Conservation (phyloP, 1,284 basidiomycete species). For the Sporisorium sorghi region DNA sequence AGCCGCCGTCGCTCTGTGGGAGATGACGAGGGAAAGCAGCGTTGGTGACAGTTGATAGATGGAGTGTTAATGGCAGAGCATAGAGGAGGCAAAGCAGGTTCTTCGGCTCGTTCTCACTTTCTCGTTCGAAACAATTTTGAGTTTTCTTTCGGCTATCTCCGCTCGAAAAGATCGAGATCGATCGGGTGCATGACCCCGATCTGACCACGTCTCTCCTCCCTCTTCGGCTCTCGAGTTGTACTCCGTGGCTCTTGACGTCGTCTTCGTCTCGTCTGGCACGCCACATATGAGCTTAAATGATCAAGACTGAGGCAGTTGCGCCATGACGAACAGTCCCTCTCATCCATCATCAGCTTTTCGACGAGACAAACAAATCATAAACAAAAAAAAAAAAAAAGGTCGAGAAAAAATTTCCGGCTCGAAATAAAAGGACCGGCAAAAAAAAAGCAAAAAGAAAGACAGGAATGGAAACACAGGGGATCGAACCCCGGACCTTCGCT, state of each 20-base stretch:
- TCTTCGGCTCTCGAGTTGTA: neutral
- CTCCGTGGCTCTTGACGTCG: too few species aligned
- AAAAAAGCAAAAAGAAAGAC: constrained; percentile 6
- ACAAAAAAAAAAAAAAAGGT: neutral
- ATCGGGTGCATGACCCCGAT: neutral
- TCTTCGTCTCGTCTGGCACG: too few species aligned
- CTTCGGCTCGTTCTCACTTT: neutral
- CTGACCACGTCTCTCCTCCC: neutral
- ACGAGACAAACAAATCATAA: neutral
- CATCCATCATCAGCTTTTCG: too few species aligned
- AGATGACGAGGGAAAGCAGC: neutral
- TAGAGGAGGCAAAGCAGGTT: neutral
- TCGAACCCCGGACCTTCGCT: constrained; percentile 58
- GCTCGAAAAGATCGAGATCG: neutral
- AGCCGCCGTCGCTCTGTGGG: too few species aligned
- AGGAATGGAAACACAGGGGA: constrained; percentile 59
- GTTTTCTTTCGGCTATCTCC: constrained; percentile 7
- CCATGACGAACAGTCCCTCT: too few species aligned
- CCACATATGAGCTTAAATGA: too few species aligned
- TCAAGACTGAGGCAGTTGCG: too few species aligned
- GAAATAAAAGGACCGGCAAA: neutral
- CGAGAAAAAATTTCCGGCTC: too few species aligned
- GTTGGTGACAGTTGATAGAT: neutral
- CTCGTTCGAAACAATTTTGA: constrained; percentile 1
- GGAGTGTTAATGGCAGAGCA: neutral